phyloP scores from a whole-genome alignment of 2,329 filamentous ascomycete genomes.

The Cadophora sp. region DNA sequence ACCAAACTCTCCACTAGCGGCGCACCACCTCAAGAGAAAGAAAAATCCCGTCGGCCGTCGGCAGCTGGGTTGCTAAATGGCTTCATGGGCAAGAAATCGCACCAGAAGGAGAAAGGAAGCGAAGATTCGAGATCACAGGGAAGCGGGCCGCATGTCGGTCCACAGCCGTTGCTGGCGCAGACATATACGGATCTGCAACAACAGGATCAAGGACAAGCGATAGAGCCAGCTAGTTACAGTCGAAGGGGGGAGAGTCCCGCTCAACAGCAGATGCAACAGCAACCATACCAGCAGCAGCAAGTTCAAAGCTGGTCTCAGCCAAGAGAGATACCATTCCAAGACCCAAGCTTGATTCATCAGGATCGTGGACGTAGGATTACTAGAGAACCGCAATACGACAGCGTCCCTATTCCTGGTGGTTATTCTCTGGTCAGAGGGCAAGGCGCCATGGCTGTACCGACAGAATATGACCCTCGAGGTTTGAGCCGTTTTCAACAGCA shows the following conservation, averaged over 20 bases:
- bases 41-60: slow-evolving; percentile 36
- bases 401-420: slow-evolving; percentile 43
- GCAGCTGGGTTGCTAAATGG: slow-evolving; percentile 37
- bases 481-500: slow-evolving; percentile 29
- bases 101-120: slow-evolving; percentile 33
- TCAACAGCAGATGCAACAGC: background rate
- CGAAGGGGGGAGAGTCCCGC: background rate
- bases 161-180: slow-evolving; percentile 28
- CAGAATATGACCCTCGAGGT: slow-evolving; percentile 39
- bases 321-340: slow-evolving; percentile 17
- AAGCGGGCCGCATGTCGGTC: slow-evolving; percentile 21
- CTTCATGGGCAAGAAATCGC: slow-evolving; percentile 34
- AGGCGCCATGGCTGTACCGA: slow-evolving; percentile 36
- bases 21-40: slow-evolving; percentile 23
- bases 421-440: slow-evolving; percentile 42
- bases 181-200: slow-evolving; percentile 40
- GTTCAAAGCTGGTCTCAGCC: slow-evolving; percentile 14
- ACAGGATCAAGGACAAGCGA: background rate
- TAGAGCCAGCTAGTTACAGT: slow-evolving; percentile 8
- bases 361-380: slow-evolving; percentile 32
- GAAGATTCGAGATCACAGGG: slow-evolving; percentile 34
- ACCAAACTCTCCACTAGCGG: slow-evolving; percentile 19
- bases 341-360: slow-evolving; percentile 22
- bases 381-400: slow-evolving; percentile 41
- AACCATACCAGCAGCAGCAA: slow-evolving; percentile 20